These are phyloP conservation scores for Cladosporium sp. DNA, from an alignment of 2,329 filamentous ascomycete species.

Conservation along the genomic window DNA sequence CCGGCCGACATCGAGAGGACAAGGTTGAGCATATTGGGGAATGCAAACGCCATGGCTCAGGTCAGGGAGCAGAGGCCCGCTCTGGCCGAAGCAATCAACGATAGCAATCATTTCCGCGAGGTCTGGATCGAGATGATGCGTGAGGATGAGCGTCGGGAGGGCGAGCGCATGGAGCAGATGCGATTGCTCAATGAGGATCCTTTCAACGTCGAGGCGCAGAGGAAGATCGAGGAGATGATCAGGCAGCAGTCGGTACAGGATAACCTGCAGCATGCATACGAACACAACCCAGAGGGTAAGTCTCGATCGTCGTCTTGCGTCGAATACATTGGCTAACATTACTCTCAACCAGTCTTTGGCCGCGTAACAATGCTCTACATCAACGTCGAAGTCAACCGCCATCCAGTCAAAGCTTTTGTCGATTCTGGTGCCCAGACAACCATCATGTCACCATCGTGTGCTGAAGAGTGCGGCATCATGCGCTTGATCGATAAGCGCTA, in stretches of 20 bases:
- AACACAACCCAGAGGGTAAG: slow-evolving; percentile 93
- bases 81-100: slow-evolving; percentile 72
- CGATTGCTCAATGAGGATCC: slow-evolving; percentile 86
- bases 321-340: not conserved
- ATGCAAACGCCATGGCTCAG: slow-evolving; percentile 70
- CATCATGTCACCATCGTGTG: slow-evolving; percentile 95
- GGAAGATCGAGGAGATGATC: slow-evolving; percentile 94
- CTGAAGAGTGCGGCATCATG: slow-evolving; percentile 92
- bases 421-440: slow-evolving; percentile 97
- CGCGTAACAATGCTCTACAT: slow-evolving; percentile 96
- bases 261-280: slow-evolving; percentile 94
- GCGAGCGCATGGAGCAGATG: slow-evolving; percentile 79
- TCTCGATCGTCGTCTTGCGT: not conserved
- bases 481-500: slow-evolving; percentile 90
- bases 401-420: slow-evolving; percentile 91
- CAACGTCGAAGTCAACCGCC: slow-evolving; percentile 89
- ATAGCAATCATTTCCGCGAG: slow-evolving; percentile 73
- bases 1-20: slow-evolving; percentile 70
- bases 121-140: slow-evolving; percentile 68
- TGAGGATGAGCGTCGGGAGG: slow-evolving; percentile 69
- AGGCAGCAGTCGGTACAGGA: slow-evolving; percentile 91
- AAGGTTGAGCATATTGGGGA: slow-evolving; percentile 77
- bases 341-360: slow-evolving; percentile 69
- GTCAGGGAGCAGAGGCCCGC: slow-evolving; percentile 72
- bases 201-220: slow-evolving; percentile 89